phyloP scores from a whole-genome alignment of 148 eudicot species.

The Rhododendron vialii region DNA sequence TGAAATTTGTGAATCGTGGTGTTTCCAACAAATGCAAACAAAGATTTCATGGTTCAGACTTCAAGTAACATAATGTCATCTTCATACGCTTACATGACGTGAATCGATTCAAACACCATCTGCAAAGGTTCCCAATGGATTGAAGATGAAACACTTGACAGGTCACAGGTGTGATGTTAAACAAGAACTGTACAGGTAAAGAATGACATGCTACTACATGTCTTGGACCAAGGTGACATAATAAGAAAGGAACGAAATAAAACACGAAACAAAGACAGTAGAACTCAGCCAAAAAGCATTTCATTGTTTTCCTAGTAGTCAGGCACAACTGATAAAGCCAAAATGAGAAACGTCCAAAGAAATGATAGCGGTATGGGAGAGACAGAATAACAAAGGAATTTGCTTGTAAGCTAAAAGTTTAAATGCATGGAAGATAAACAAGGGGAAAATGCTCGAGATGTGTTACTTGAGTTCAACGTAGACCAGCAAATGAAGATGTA shows the following conservation, averaged over 20 bases:
- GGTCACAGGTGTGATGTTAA: not conserved
- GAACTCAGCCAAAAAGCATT: not conserved
- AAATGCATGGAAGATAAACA: not conserved
- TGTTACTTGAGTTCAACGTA: not conserved
- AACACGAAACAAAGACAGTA: not conserved
- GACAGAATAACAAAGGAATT: not conserved
- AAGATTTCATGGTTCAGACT: not conserved
- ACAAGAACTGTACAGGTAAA: too few species aligned
- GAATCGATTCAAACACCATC: not conserved
- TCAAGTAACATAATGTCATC: not conserved
- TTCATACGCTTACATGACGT: not conserved
- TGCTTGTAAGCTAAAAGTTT: not conserved
- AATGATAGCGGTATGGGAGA: not conserved
- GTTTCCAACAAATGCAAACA: not conserved
- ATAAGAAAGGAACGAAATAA: not conserved
- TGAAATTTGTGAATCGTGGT: not conserved
- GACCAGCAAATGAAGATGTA: not conserved
- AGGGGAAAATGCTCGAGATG: not conserved
- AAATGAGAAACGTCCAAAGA: not conserved
- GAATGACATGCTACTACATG: not conserved
- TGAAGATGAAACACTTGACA: not conserved
- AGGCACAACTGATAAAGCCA: not conserved
- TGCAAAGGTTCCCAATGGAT: not conserved
- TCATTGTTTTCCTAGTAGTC: not conserved
- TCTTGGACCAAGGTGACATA: not conserved